Evolutionary conservation across 1,284 basidiomycete species (phyloP).

Genomic region (Fomitiporia mediterranea): DNA sequence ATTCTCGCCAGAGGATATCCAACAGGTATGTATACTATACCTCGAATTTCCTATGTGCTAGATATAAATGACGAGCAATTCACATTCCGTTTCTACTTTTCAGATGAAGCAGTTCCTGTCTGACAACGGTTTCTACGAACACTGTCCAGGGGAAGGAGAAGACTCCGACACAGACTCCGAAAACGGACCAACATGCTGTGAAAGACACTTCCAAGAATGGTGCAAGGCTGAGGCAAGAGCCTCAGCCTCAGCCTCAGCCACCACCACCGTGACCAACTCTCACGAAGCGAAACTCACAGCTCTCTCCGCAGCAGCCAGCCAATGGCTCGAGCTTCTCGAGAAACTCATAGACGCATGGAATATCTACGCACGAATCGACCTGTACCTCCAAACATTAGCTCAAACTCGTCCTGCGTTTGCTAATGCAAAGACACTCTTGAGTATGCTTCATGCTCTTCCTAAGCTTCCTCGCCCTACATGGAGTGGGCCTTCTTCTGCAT

Average conservation of each 20-base stretch:
- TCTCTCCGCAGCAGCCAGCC: too few species aligned
- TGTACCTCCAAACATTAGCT: not conserved
- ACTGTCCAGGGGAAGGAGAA: not conserved
- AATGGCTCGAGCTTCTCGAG: not conserved
- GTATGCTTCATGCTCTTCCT: not conserved
- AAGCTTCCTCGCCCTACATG: not conserved
- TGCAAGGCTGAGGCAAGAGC: not conserved
- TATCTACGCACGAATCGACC: not conserved
- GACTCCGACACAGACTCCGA: not conserved
- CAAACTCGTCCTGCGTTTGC: not conserved
- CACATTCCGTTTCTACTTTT: too few species aligned
- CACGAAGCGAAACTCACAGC: not conserved
- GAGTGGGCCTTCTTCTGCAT: not conserved
- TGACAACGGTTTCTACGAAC: too few species aligned
- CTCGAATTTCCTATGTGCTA: too few species aligned
- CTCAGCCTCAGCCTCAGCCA: not conserved
- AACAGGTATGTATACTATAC: too few species aligned
- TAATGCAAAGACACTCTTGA: not conserved
- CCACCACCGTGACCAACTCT: not conserved
- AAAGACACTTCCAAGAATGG: not conserved
- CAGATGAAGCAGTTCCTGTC: too few species aligned
- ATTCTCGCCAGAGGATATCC: too few species aligned
- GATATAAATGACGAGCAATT: too few species aligned
- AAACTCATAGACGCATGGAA: not conserved
- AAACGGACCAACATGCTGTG: not conserved